phyloP scores from a whole-genome alignment of 768 basidiomycete genomes.

The Asterophora lycoperdoides region DNA sequence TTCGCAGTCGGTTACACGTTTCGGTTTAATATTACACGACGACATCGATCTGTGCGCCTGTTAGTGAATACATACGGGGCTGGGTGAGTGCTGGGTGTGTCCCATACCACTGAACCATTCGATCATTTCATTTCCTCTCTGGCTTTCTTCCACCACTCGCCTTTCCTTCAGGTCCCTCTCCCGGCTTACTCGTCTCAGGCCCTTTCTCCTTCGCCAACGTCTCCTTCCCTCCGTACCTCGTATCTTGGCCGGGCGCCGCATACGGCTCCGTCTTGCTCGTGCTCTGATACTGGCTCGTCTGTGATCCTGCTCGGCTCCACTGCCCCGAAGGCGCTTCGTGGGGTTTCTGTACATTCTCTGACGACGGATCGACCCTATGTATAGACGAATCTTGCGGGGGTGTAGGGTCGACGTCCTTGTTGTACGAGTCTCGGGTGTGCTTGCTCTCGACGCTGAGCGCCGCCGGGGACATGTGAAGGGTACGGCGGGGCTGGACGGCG shows the following conservation, averaged over 20 bases:
- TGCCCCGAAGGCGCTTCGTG: constrained; percentile 45
- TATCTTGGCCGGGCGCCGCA: constrained; percentile 25
- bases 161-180: constrained; percentile 35
- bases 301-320: constrained; percentile 39
- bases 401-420: constrained; percentile 43
- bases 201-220: constrained; percentile 29
- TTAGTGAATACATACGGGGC: no score
- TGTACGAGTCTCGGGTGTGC: constrained; percentile 40
- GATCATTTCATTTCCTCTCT: constrained; percentile 18
- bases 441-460: not conserved
- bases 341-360: constrained; percentile 42
- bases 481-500: constrained; percentile 6
- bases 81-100: no score
- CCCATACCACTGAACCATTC: not conserved
- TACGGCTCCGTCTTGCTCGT: constrained; percentile 31
- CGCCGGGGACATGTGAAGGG: constrained; percentile 2
- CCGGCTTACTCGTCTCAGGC: constrained; percentile 27
- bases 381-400: constrained; percentile 37
- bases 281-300: constrained; percentile 32
- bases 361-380: constrained; percentile 43
- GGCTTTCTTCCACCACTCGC: constrained; percentile 34
- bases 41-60: no score
- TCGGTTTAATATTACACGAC: no score
- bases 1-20: no score
- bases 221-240: constrained; percentile 24